Percentiles rank a stretch among this genome's conserved stretches.
These are phyloP conservation scores for Linanthus parryae DNA, from an alignment of 148 eudicot species.

Conservation along the genomic window DNA sequence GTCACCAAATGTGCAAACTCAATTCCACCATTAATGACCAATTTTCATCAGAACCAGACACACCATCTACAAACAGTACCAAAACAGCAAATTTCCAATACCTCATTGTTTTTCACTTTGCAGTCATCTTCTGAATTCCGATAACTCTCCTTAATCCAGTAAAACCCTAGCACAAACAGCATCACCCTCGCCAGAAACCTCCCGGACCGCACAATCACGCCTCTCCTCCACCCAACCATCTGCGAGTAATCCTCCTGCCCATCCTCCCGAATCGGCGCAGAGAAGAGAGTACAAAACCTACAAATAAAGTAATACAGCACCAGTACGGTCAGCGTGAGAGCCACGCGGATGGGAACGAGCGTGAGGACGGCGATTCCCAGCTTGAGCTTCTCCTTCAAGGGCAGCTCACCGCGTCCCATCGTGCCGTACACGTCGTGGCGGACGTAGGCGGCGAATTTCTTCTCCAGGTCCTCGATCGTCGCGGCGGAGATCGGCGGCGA, in stretches of 20 bases:
- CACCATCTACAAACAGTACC: too few relatives aligned
- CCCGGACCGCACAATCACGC: slow-evolving; percentile 46
- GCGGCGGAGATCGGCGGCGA: slow-evolving; percentile 15
- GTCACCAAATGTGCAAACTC: too few relatives aligned
- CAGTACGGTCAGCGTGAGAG: slow-evolving; percentile 28
- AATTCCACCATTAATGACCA: too few relatives aligned
- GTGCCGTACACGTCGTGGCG: slow-evolving; percentile 66
- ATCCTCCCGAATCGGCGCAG: slow-evolving; percentile 41
- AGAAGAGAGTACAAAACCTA: slow-evolving; percentile 52
- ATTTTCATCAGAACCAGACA: too few relatives aligned
- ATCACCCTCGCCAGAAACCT: slow-evolving; percentile 57
- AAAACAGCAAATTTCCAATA: too few relatives aligned
- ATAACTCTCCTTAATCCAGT: slow-evolving; percentile 46
- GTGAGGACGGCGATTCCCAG: slow-evolving; percentile 41
- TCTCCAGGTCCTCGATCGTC: slow-evolving; percentile 50
- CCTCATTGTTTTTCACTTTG: slow-evolving; percentile 22
- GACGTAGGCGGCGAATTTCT: slow-evolving; percentile 68
- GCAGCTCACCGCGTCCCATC: slow-evolving; percentile 60
- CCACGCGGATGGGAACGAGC: slow-evolving; percentile 51
- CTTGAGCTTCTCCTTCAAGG: slow-evolving; percentile 41
- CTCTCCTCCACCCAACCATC: slow-evolving; percentile 72
- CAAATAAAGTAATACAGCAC: slow-evolving; percentile 64
- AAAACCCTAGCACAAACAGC: slow-evolving; percentile 75
- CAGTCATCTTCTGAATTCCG: slow-evolving; percentile 14
- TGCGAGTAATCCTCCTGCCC: slow-evolving; percentile 71